These are phyloP conservation scores for Lactarius sanguifluus DNA, from an alignment of 768 basidiomycete species.

Conservation along the genomic window DNA sequence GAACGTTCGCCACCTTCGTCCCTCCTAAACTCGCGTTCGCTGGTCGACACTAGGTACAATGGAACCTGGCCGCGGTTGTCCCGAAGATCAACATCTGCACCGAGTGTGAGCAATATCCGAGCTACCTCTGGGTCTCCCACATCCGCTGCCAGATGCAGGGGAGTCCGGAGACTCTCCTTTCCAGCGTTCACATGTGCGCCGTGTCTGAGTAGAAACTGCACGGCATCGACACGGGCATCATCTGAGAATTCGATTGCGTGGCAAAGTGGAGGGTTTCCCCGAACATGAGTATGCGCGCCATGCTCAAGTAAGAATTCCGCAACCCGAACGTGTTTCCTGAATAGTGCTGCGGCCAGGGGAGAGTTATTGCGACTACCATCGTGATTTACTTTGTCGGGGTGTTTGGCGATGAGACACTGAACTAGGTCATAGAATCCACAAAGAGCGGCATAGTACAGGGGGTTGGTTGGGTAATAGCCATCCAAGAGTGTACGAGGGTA, in stretches of 20 bases:
- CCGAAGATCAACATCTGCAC: not conserved
- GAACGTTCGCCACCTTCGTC: not conserved
- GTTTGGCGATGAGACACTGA: not conserved
- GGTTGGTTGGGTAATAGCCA: too few species aligned
- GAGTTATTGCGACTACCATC: not conserved
- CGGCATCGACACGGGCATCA: not conserved
- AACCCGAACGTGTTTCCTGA: not conserved
- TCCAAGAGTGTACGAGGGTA: not conserved
- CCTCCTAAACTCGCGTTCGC: not conserved
- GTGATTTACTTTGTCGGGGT: not conserved
- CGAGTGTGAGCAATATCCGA: not conserved
- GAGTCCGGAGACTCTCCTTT: not conserved
- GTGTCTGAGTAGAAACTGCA: not conserved
- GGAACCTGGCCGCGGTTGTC: not conserved
- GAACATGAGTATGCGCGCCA: not conserved
- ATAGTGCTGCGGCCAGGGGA: not conserved
- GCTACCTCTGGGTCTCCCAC: not conserved
- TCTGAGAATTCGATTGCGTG: not conserved
- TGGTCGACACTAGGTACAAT: not conserved
- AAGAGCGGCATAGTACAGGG: not conserved
- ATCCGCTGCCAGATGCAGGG: not conserved
- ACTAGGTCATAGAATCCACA: not conserved
- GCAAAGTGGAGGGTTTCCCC: not conserved
- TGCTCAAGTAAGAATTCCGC: not conserved
- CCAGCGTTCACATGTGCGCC: not conserved